Evolutionary conservation across 306 rosid genomes (phyloP).

Genomic region (Vicia villosa): DNA sequence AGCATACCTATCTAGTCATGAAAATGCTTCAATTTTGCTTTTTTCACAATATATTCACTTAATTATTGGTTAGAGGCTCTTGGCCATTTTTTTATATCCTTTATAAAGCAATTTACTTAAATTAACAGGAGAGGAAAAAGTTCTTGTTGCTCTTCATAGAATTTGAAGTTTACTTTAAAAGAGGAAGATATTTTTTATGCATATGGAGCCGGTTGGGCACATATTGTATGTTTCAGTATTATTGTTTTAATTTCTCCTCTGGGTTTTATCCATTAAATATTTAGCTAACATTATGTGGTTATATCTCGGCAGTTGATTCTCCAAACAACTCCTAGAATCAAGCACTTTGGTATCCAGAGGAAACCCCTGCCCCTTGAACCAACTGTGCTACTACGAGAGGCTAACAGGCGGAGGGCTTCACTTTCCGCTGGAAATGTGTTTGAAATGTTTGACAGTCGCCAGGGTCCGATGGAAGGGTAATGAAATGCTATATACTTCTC

Average conservation of each 20-base stretch:
- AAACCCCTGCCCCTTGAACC: slow-evolving; percentile 97
- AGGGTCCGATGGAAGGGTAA: slow-evolving; percentile 67
- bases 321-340: slow-evolving; percentile 63
- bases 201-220: slow-evolving; percentile 15
- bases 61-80: slow-evolving; percentile 19
- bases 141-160: slow-evolving; percentile 17
- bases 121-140: background rate
- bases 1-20: background rate
- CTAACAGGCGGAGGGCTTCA: slow-evolving; percentile 95
- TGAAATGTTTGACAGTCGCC: slow-evolving; percentile 77
- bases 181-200: background rate
- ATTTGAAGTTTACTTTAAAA: slow-evolving; percentile 15
- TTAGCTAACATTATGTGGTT: slow-evolving; percentile 17
- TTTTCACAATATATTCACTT: slow-evolving; percentile 10
- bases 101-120: background rate
- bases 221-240: slow-evolving; percentile 1
- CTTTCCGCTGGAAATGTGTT: slow-evolving; percentile 85
- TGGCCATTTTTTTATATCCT: slow-evolving; percentile 20
- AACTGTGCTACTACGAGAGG: slow-evolving; percentile 88
- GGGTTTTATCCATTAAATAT: slow-evolving; percentile 22
- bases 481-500: slow-evolving; percentile 41
- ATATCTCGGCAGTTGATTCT: slow-evolving; percentile 70
- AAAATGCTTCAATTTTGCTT: slow-evolving; percentile 2
- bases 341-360: slow-evolving; percentile 85
- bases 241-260: slow-evolving; percentile 16